Conservation (phyloP, 108 stramenopile genomes). For the Fragilariopsis cylindrus region DNA sequence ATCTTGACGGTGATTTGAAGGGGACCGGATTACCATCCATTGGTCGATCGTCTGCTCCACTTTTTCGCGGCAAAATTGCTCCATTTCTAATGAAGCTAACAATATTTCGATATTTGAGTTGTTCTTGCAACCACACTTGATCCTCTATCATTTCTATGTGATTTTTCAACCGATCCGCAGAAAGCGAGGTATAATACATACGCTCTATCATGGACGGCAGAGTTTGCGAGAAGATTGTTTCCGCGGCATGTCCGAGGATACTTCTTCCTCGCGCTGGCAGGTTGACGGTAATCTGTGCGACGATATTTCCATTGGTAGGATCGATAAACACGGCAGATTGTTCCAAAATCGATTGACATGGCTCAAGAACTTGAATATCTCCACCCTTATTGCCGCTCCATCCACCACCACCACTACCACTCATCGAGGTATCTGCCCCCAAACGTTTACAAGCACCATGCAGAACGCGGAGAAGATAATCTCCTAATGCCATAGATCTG, state of each 20-base stretch:
- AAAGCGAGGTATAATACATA: slow-evolving; percentile 53
- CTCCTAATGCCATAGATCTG: slow-evolving; percentile 72
- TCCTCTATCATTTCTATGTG: slow-evolving; percentile 89
- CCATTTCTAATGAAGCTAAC: slow-evolving; percentile 84
- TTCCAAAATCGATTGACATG: slow-evolving; percentile 90
- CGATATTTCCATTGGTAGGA: slow-evolving; percentile 55
- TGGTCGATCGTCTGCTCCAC: slow-evolving; percentile 68
- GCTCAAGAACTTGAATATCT: slow-evolving; percentile 85
- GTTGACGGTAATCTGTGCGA: slow-evolving; percentile 89
- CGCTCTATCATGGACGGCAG: slow-evolving; percentile 70
- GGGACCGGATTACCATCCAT: slow-evolving; percentile 82
- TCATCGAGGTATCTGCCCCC: slow-evolving; percentile 77
- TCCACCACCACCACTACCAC: slow-evolving; percentile 35
- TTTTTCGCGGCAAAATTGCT: slow-evolving; percentile 79
- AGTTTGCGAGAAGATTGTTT: slow-evolving; percentile 67
- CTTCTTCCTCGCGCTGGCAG: slow-evolving; percentile 91
- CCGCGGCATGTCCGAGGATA: slow-evolving; percentile 83
- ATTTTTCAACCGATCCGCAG: slow-evolving; percentile 43
- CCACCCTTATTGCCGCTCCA: slow-evolving; percentile 91
- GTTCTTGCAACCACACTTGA: slow-evolving; percentile 77
- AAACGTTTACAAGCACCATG: slow-evolving; percentile 51
- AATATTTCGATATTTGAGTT: slow-evolving; percentile 60
- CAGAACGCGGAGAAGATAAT: slow-evolving; percentile 81
- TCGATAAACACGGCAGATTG: slow-evolving; percentile 78
- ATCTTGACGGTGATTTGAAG: slow-evolving; percentile 51